Conservation (phyloP, 345 rosid genomes). For the Tarenaya hassleriana region DNA sequence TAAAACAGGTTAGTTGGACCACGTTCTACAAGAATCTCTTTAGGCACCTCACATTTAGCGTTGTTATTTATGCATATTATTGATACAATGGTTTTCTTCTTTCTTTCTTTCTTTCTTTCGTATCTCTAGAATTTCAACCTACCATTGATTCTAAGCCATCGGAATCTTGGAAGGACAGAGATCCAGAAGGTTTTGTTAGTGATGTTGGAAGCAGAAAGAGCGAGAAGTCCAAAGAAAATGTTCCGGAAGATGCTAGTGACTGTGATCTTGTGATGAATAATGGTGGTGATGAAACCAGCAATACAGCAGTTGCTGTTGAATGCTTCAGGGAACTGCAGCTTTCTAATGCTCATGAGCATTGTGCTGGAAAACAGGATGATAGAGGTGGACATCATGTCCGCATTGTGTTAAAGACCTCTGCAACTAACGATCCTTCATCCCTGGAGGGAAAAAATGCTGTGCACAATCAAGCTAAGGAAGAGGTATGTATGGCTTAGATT, state of each 20-base stretch:
- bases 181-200: constrained; percentile 37
- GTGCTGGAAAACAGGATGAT: constrained; percentile 35
- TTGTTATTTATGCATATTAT: constrained; percentile 24
- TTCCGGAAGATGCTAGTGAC: constrained; percentile 33
- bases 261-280: constrained; percentile 30
- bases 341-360: constrained; percentile 38
- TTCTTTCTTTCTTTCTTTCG: constrained; percentile 29
- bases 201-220: constrained; percentile 42
- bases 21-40: constrained; percentile 24
- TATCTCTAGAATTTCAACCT: constrained; percentile 56
- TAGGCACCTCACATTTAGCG: background rate
- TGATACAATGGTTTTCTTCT: constrained; percentile 36
- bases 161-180: constrained; percentile 68
- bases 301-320: constrained; percentile 30
- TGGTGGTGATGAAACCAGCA: constrained; percentile 38
- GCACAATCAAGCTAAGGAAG: constrained; percentile 24
- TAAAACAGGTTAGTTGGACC: constrained; percentile 38
- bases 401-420: constrained; percentile 32
- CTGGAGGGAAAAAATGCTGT: constrained; percentile 26
- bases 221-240: constrained; percentile 37
- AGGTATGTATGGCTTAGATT: constrained; percentile 36
- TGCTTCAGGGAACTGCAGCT: constrained; percentile 35
- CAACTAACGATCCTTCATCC: constrained; percentile 21
- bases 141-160: constrained; percentile 64
- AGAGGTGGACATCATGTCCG: constrained; percentile 36